phyloP scores from a whole-genome alignment of 2,329 filamentous ascomycete genomes.

The Xylariales sp. region DNA sequence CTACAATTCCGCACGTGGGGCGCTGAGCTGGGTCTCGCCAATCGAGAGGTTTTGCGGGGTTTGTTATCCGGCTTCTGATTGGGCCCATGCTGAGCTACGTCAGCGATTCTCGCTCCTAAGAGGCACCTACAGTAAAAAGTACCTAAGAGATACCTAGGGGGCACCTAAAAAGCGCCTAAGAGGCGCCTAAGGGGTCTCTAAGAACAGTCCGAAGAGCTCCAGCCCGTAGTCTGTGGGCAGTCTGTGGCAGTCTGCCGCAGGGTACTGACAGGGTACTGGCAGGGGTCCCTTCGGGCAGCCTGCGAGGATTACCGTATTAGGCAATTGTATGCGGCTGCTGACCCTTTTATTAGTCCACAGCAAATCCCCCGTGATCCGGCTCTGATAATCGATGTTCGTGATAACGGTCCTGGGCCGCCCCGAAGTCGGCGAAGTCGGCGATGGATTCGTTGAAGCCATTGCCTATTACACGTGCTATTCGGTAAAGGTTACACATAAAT shows the following conservation, averaged over 20 bases:
- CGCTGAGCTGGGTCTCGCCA: conserved; percentile 26
- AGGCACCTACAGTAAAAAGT: background rate
- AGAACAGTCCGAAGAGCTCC: too few relatives aligned
- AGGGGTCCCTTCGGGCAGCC: conserved; percentile 6
- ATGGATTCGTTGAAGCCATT: conserved; percentile 4
- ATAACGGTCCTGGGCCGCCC: conserved; percentile 35
- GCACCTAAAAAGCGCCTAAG: background rate
- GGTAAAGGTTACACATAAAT: conserved; percentile 19
- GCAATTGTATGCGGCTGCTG: conserved; percentile 34
- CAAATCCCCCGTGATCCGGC: background rate
- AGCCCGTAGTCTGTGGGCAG: too few relatives aligned
- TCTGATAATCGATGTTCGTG: background rate
- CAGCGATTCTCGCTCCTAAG: conserved; percentile 31
- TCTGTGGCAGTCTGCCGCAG: background rate
- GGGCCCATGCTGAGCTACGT: conserved; percentile 30
- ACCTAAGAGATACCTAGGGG: background rate
- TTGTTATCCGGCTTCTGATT: conserved; percentile 21
- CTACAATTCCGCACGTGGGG: conserved; percentile 38
- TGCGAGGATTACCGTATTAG: conserved; percentile 23
- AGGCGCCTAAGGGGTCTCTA: background rate
- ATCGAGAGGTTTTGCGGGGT: conserved; percentile 45
- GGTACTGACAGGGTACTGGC: conserved; percentile 1
- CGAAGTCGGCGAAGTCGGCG: conserved; percentile 30
- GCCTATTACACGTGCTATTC: conserved; percentile 14
- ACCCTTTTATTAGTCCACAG: conserved; percentile 32